Conservation (phyloP, 306 rosid species). For the Castanea sativa region DNA sequence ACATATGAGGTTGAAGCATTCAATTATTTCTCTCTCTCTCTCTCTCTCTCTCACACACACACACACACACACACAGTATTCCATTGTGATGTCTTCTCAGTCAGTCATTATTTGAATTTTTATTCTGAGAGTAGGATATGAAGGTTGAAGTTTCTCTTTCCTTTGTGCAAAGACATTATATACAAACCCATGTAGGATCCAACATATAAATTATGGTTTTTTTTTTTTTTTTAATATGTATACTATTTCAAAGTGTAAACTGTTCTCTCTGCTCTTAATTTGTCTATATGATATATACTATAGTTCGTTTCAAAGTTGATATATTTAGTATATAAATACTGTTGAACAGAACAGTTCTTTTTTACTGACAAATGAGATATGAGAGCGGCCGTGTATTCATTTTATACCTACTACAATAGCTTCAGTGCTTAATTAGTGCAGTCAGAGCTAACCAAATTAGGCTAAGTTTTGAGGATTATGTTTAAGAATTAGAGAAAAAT, state of each 20-base stretch:
- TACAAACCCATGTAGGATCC: not conserved
- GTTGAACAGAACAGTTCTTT: not conserved
- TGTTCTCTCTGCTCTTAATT: not conserved
- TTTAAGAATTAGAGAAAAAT: not conserved
- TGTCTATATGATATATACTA: not conserved
- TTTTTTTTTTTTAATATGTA: too few relatives aligned
- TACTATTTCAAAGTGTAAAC: too few relatives aligned
- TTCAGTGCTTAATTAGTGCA: not conserved
- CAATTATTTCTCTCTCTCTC: not conserved
- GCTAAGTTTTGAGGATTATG: not conserved
- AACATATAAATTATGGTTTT: not conserved
- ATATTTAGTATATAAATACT: not conserved
- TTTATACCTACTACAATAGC: not conserved
- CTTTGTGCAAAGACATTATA: not conserved
- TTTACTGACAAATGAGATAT: not conserved
- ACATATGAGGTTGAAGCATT: conserved; percentile 63
- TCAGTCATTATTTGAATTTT: not conserved
- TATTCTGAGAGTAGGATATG: not conserved
- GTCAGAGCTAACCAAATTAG: not conserved
- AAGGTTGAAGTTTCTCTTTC: not conserved
- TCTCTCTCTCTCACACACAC: not conserved
- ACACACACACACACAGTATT: not conserved
- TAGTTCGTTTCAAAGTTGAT: not conserved
- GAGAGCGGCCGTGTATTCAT: not conserved
- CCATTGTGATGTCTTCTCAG: not conserved